Base-by-base conservation (phyloP, 176 grass and related monocot species). In the Musa beccarii region DNA sequence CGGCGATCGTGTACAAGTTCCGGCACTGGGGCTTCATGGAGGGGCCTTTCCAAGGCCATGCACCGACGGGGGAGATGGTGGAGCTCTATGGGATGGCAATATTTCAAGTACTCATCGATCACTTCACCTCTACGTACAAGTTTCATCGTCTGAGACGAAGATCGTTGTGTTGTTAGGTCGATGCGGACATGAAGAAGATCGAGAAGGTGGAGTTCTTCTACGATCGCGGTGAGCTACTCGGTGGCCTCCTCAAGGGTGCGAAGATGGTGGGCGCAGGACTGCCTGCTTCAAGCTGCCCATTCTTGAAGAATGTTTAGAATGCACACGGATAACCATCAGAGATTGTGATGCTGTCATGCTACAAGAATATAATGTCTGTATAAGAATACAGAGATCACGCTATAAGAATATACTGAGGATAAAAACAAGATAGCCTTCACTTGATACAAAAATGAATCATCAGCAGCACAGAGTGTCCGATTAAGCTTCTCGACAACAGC, bases 1-100 rank as follows among this genome's bases (percentile, higher is more conserved):
- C 83, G 53, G 69, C 29, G 19, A 71, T 84, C 52, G 83, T 76
- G 25, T 85, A 80, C 77, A 80, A 85, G 77, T 85, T 85, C 79
- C 59, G 83, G 52, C 83, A 80, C 57, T 85, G 77, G 83, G 72
- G 72, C 15, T 85, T 75, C 78, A 85, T 80, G 83, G 83, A 85
- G 51, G 83, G 83, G 12, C 71, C 83, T 61, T 84, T 84, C 17
- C 61, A 75, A 75, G 77, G 83, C 3, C 83, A 80, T 59, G 61
- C 77, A 12, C 77, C 83, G 2, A 84, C 83, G 1, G 83, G 83
- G 8, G 65, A 80, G 19, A 80, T 79, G 78, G 83, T 79, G 26
- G 83, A 80, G 62, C 70, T 84, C 52, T 80, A 69, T 61, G 83
- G 83, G 52, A 84, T 84, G 65, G 83, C 70, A 11, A 52, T 79